phyloP scores from a whole-genome alignment of 169 alveolate genomes.

The Condylostoma magnum region DNA sequence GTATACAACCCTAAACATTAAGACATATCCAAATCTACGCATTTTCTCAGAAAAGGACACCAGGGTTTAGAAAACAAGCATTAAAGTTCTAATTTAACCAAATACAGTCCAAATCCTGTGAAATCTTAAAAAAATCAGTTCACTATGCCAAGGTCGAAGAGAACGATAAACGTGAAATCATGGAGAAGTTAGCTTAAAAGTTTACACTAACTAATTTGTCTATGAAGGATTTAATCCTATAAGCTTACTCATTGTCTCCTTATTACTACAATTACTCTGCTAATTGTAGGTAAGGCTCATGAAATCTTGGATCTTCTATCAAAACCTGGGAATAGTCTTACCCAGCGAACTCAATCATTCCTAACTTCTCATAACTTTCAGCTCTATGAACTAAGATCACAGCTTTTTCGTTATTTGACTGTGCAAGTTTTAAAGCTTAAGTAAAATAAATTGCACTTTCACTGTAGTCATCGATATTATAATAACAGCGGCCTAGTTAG shows the following conservation, averaged over 20 bases:
- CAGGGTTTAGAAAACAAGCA: no score
- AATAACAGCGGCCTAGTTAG: conserved; percentile 11
- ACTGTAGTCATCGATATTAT: neutral
- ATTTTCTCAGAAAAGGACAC: no score
- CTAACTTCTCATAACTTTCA: conserved; percentile 9
- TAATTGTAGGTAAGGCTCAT: conserved; percentile 1
- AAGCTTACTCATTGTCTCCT: neutral
- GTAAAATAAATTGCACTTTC: conserved; percentile 6
- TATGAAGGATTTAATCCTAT: neutral
- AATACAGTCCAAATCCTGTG: no score
- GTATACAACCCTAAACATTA: no score
- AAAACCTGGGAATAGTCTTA: conserved; percentile 2
- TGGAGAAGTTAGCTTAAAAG: no score
- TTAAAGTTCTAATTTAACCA: no score
- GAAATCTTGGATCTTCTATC: neutral
- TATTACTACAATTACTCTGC: neutral
- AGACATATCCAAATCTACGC: no score
- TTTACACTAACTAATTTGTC: neutral
- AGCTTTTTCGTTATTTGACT: neutral
- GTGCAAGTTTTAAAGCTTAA: neutral
- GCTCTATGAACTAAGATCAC: conserved; percentile 5
- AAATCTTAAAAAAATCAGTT: no score
- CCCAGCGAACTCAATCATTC: neutral
- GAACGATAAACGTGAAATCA: no score
- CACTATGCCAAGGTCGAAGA: no score